Base-by-base conservation (phyloP, 805 yeast genomes). In the Candida verbasci region DNA sequence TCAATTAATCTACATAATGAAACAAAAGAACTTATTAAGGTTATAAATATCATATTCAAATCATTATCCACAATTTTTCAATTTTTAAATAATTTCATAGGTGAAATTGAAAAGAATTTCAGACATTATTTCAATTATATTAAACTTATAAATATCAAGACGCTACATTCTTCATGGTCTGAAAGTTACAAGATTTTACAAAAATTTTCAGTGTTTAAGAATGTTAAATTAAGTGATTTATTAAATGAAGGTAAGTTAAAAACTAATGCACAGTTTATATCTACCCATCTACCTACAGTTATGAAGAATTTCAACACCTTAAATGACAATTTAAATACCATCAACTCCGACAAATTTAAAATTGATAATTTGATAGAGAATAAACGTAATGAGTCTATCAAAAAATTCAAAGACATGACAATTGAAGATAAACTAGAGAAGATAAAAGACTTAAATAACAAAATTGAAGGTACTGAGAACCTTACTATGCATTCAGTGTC, bases 71-170 rank as follows among this genome's bases (percentile, higher is more conserved):
- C 72, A 11, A 68, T 76, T 4, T 62, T 67, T 37, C 74, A 72
- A 43, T 77, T 76, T 49, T 63, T 70, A 31, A 65, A 72, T 17
- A 59, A 66, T 28, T 76, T 73, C 49, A 63, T 73, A 21, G 54
- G 52, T 31, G 78, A 74, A n/a, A 68, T 71, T 2, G 75, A 72
- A 38, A 71, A 69, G 40, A 57, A 56, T 17, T 73, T 71, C 48
- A 62, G 39, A 52, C 66, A 29, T 55, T 65, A 55, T 44, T 65
- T 46, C 38, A 59, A 56, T 36, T 54, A 61, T 37, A 49, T 66
- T 21, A 57, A 56, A 35, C 49, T 69, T 18, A 50, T 77, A 23
- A 60, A 60, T 32, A 49, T 55, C 24, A 69, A 72, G 41, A 66
- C 76, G 1, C 54, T 70, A 15, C 58, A 60, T 14, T 62, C 67